phyloP scores from a whole-genome alignment of 192 early-diverging fungal species.

The Radiomyces spectabilis region DNA sequence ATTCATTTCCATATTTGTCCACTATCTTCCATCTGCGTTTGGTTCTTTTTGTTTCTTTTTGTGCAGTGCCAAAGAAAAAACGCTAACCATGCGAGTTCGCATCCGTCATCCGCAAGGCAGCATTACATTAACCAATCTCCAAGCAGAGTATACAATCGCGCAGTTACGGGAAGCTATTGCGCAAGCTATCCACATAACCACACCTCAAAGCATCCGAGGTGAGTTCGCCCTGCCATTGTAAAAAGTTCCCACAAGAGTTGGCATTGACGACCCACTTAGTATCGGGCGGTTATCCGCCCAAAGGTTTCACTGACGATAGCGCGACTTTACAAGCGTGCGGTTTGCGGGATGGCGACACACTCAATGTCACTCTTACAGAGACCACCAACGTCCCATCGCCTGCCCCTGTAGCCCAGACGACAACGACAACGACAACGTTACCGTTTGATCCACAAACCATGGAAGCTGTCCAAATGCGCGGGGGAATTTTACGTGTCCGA shows the following conservation, averaged over 20 bases:
- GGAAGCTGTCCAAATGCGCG: too few species aligned
- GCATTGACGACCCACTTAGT: too few species aligned
- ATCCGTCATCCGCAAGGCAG: conserved; percentile 1
- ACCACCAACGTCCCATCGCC: neutral
- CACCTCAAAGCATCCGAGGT: neutral
- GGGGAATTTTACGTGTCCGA: too few species aligned
- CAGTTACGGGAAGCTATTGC: neutral
- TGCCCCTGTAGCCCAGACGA: neutral
- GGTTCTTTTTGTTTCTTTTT: neutral
- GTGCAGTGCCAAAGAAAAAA: neutral
- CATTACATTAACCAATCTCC: neutral
- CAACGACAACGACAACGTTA: neutral
- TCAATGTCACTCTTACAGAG: conserved; percentile 12
- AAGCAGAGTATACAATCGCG: neutral
- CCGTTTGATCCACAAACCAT: too few species aligned
- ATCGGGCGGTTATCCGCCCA: conserved; percentile 40
- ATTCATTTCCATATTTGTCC: too few species aligned
- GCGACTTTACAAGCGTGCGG: conserved; percentile 13
- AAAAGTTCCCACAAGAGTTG: too few species aligned
- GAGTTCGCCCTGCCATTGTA: too few species aligned
- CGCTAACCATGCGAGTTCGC: conserved; percentile 1
- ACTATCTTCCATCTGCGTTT: neutral
- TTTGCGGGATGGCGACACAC: conserved; percentile 35
- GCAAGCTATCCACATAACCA: neutral
- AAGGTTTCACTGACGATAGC: conserved; percentile 6